A percentile compares a stretch with the other conserved stretches of the same genome.
These are phyloP conservation scores for Entophlyctis helioformis DNA, from an alignment of 192 early-diverging fungal species.

Conservation along the genomic window DNA sequence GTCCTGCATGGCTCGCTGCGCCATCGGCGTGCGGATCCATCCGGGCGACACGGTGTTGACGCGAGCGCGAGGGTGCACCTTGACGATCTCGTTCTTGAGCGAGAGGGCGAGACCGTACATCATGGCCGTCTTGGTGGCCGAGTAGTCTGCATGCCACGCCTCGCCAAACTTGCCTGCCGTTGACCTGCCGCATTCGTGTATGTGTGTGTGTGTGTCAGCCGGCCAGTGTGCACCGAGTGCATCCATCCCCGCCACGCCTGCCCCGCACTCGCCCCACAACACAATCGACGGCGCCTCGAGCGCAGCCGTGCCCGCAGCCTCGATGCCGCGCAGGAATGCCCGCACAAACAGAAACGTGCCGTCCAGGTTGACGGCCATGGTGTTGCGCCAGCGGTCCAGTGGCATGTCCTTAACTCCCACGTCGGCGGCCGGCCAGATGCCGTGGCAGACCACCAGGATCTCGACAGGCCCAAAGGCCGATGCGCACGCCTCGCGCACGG, in stretches of 20 bases:
- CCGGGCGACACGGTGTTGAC: slow-evolving; percentile 40
- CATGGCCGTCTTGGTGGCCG: slow-evolving; percentile 32
- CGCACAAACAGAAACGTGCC: slow-evolving; percentile 38
- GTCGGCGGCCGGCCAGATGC: slow-evolving; percentile 38
- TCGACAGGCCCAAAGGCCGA: slow-evolving; percentile 27
- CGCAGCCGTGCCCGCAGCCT: slow-evolving; percentile 3
- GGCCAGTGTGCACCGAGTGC: no score
- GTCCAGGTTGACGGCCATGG: slow-evolving; percentile 38
- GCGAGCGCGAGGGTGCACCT: slow-evolving; percentile 34
- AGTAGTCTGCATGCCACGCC: slow-evolving; percentile 39
- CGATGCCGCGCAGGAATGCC: slow-evolving; percentile 15
- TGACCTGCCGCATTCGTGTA: slow-evolving; percentile 29
- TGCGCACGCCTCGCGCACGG: no score
- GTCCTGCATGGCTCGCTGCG: slow-evolving; percentile 30
- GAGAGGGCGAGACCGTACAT: slow-evolving; percentile 31
- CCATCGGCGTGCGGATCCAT: slow-evolving; percentile 54
- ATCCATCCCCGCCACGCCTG: no score
- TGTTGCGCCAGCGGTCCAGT: slow-evolving; percentile 30
- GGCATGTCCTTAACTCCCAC: slow-evolving; percentile 40
- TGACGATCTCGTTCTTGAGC: slow-evolving; percentile 47
- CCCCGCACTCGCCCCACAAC: no score
- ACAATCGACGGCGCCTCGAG: no score
- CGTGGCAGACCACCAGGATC: slow-evolving; percentile 39
- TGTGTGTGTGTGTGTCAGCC: no score
- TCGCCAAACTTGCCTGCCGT: slow-evolving; percentile 50